Base-by-base conservation (phyloP, 2,329 filamentous ascomycete species). In the Talaromyces pinophilus region DNA sequence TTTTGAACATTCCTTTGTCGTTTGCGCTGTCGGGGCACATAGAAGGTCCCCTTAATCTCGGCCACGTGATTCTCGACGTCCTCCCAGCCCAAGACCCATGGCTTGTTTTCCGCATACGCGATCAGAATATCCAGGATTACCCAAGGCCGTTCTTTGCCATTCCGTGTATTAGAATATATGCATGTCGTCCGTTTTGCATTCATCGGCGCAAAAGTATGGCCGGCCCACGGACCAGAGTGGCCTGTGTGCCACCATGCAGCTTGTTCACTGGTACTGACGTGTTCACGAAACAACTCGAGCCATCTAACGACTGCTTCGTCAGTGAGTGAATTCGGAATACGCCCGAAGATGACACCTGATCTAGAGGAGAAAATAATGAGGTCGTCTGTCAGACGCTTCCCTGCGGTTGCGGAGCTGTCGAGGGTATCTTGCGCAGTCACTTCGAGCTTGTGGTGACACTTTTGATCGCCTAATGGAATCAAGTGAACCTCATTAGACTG, bases 231-330 rank as follows among this genome's bases (percentile, higher is more conserved):
- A 25, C 19, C 30, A 5, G 28, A 30, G 63, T 60, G 54, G 42
- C 28, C 54, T n/a, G 42, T 42, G 17, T 64, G 40, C 63, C 63
- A 64, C 63, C 63, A 64, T 1, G 40, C 15, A 42, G 63, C 55
- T 17, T 42, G 6, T n/a, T 59, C 42, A 52, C 48, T 22, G 55
- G 15, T 46, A n/a, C 44, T 30, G 15, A 64, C 11, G 8, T 60
- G 60, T 28, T 59, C 33, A 13, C 60, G 10, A 15, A 52, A 52
- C 4, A 15, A 28, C 1, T 52, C 3, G 10, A 64, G 42, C 63
- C 63, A 64, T 40, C 30, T 30, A 33, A 42, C 19, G 13, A 60
- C 25, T 17, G 22, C 63, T 17, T 38, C 33, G 15, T 59, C 54
- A 22, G 28, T 40, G 22, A 64, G 63, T 33, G 25, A 17, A 17